These are phyloP conservation scores for Fragaria iinumae DNA, from an alignment of 306 rosid species.

Conservation along the genomic window DNA sequence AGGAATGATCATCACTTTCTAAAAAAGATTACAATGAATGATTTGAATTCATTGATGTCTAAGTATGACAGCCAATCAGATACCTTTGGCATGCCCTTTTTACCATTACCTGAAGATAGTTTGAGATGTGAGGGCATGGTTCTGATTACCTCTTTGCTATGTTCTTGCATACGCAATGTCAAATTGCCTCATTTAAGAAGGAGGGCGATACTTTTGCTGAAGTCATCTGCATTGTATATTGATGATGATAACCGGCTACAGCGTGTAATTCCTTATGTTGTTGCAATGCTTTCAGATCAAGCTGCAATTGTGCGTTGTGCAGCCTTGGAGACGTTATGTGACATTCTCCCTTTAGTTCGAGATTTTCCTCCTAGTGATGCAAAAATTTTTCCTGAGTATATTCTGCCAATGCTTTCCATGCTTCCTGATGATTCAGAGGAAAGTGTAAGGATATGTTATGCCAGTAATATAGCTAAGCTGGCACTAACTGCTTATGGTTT, in stretches of 20 bases:
- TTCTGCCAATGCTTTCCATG: slow-evolving; percentile 96
- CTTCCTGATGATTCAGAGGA: slow-evolving; percentile 99
- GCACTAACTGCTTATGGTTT: slow-evolving; percentile 93
- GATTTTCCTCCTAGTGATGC: slow-evolving; percentile 99
- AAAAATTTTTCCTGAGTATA: slow-evolving; percentile 90
- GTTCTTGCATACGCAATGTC: slow-evolving; percentile 92
- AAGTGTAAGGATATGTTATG: slow-evolving; percentile 95
- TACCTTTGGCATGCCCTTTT: slow-evolving; percentile 81
- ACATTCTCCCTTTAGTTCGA: slow-evolving; percentile 85
- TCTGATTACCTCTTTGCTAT: slow-evolving; percentile 86
- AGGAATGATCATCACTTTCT: slow-evolving; percentile 81
- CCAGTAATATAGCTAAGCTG: slow-evolving; percentile 89
- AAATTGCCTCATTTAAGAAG: slow-evolving; percentile 91
- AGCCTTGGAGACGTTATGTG: slow-evolving; percentile 88
- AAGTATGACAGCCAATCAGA: slow-evolving; percentile 90
- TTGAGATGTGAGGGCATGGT: slow-evolving; percentile 98
- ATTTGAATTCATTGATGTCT: slow-evolving; percentile 72
- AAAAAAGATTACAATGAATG: slow-evolving; percentile 68
- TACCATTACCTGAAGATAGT: slow-evolving; percentile 71
- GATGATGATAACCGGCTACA: slow-evolving; percentile 95
- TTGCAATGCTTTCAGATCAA: slow-evolving; percentile 88
- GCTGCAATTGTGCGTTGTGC: slow-evolving; percentile 98
- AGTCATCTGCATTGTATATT: slow-evolving; percentile 81
- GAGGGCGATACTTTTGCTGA: slow-evolving; percentile 79
- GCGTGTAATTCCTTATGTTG: slow-evolving; percentile 88